These are phyloP conservation scores for Hansfordia pulvinata DNA, from an alignment of 2,329 filamentous ascomycete genomes.

Conservation along the genomic window DNA sequence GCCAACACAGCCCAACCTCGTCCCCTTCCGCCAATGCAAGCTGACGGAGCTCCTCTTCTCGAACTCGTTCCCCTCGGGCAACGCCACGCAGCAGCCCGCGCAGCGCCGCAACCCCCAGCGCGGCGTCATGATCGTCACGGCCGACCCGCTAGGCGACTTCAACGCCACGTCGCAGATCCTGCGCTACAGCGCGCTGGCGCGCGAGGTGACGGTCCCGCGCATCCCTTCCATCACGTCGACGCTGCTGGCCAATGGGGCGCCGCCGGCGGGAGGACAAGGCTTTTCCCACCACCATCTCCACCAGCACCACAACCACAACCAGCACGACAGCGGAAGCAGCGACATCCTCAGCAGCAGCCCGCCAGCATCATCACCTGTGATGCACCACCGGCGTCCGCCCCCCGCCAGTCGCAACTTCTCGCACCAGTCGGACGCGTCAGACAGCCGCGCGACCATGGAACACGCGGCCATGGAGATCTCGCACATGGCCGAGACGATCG, in stretches of 20 bases:
- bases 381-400: slow-evolving; percentile 22
- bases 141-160: slow-evolving; percentile 84
- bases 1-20: slow-evolving; percentile 54
- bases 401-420: slow-evolving; percentile 17
- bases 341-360: slow-evolving; percentile 11
- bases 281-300: slow-evolving; percentile 8
- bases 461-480: slow-evolving; percentile 69
- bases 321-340: no score
- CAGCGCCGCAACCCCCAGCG: slow-evolving; percentile 60
- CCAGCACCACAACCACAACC: slow-evolving; percentile 6
- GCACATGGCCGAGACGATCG: slow-evolving; percentile 64
- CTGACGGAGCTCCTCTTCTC: slow-evolving; percentile 75
- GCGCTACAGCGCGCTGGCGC: slow-evolving; percentile 81
- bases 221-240: slow-evolving; percentile 71
- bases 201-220: slow-evolving; percentile 83
- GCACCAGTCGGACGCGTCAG: slow-evolving; percentile 25
- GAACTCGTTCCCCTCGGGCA: slow-evolving; percentile 65
- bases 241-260: slow-evolving; percentile 35
- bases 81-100: slow-evolving; percentile 26
- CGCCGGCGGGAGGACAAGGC: no score
- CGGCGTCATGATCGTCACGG: slow-evolving; percentile 91
- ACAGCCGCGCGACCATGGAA: slow-evolving; percentile 67
- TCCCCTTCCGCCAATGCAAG: slow-evolving; percentile 74
- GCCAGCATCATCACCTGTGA: slow-evolving; percentile 13
- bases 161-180: slow-evolving; percentile 95